Evolutionary conservation across 2,329 filamentous ascomycete species (phyloP).

Genomic region (Juglanconis oblonga): DNA sequence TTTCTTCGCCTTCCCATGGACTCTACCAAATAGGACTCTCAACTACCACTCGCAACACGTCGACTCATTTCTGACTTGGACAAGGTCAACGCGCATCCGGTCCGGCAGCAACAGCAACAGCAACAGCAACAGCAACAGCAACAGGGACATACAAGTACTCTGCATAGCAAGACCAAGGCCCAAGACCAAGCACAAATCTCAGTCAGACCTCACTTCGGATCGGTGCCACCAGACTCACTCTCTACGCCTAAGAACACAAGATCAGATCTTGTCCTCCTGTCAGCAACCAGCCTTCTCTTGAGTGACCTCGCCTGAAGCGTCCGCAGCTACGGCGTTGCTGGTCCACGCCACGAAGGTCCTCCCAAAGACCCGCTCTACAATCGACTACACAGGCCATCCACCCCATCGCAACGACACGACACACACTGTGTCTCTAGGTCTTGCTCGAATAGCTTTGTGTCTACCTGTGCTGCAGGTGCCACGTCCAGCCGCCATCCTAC

Average conservation of each 20-base stretch:
- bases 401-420: not conserved
- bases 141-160: not conserved
- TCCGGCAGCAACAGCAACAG: too few species aligned
- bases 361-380: not conserved
- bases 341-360: not conserved
- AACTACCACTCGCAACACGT: too few species aligned
- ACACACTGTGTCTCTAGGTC: not conserved
- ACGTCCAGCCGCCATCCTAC: not conserved
- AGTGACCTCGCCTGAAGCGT: not conserved
- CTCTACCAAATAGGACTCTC: too few species aligned
- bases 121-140: too few species aligned
- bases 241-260: not conserved
- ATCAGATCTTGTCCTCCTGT: not conserved
- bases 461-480: not conserved
- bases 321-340: conserved; percentile 7
- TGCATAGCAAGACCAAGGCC: not conserved
- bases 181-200: not conserved
- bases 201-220: not conserved
- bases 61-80: too few species aligned
- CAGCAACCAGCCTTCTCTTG: not conserved
- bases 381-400: not conserved
- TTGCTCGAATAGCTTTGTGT: not conserved
- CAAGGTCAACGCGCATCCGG: too few species aligned
- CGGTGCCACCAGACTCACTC: not conserved
- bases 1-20: too few species aligned